phyloP scores from a whole-genome alignment of 176 grass and related monocot genomes.

The Zea luxurians region DNA sequence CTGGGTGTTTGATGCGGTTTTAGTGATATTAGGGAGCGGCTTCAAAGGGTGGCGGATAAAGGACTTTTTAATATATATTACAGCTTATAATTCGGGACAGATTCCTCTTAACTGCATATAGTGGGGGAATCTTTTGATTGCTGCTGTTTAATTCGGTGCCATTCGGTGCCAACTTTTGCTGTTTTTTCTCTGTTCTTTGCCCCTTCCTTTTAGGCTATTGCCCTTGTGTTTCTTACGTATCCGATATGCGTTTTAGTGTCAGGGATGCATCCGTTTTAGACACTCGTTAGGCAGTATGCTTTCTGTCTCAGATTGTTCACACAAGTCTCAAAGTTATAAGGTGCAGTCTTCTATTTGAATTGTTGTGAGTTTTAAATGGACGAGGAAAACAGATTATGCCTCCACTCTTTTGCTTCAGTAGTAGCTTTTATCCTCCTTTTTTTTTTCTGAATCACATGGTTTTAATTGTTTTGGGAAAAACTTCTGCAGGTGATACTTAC shows the following conservation, averaged over 20 bases:
- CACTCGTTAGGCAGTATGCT: neutral
- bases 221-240: slow-evolving; percentile 11
- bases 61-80: neutral
- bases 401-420: slow-evolving; percentile 7
- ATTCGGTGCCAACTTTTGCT: slow-evolving; percentile 37
- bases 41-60: neutral
- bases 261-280: slow-evolving; percentile 11
- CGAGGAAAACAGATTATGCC: slow-evolving; percentile 22
- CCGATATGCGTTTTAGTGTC: slow-evolving; percentile 8
- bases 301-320: neutral
- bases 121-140: slow-evolving; percentile 40
- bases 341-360: neutral
- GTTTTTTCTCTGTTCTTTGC: neutral
- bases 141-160: slow-evolving; percentile 30
- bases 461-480: slow-evolving; percentile 28
- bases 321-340: neutral
- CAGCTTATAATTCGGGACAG: slow-evolving; percentile 10
- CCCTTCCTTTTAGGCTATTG: slow-evolving; percentile 19
- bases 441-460: slow-evolving; percentile 22
- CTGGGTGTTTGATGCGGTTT: neutral
- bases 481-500: slow-evolving; percentile 77
- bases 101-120: slow-evolving; percentile 25
- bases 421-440: slow-evolving; percentile 5
- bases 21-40: neutral
- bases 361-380: slow-evolving; percentile 1